A percentile compares a stretch with the other conserved stretches of the same genome.
These are phyloP conservation scores for Pinus tabuliformis DNA, from an alignment of 75 land plant genomes.

Conservation along the genomic window DNA sequence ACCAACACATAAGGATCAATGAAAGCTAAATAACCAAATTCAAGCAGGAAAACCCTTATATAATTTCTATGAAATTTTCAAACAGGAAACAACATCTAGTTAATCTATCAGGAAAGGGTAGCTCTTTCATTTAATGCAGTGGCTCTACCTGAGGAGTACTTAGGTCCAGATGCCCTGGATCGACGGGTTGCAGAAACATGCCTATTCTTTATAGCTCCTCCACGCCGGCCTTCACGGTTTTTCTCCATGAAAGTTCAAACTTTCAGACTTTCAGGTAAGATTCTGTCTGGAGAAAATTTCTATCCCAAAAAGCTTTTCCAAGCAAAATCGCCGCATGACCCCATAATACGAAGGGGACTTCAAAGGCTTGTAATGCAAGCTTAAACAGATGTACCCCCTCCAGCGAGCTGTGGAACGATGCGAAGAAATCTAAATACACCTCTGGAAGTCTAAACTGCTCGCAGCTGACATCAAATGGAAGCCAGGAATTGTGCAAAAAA, in stretches of 20 bases:
- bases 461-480: background rate
- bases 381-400: background rate
- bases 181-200: constrained; percentile 6
- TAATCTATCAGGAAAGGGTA: background rate
- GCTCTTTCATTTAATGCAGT: background rate
- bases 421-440: background rate
- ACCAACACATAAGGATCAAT: no score
- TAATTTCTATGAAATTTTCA: no score
- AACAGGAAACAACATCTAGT: no score
- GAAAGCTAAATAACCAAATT: no score
- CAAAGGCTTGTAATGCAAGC: background rate
- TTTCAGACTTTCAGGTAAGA: background rate
- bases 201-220: background rate
- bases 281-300: background rate
- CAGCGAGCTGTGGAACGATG: background rate
- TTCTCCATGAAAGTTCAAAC: constrained; percentile 1
- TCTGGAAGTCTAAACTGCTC: background rate
- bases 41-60: no score
- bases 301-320: background rate
- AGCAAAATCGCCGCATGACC: background rate
- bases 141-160: background rate
- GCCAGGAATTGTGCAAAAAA: background rate
- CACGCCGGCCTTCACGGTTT: constrained; percentile 3
- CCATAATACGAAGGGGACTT: background rate
- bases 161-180: constrained; percentile 2